Conservation (phyloP, 805 yeast species). For the Suhomyces tanzawaensis region DNA sequence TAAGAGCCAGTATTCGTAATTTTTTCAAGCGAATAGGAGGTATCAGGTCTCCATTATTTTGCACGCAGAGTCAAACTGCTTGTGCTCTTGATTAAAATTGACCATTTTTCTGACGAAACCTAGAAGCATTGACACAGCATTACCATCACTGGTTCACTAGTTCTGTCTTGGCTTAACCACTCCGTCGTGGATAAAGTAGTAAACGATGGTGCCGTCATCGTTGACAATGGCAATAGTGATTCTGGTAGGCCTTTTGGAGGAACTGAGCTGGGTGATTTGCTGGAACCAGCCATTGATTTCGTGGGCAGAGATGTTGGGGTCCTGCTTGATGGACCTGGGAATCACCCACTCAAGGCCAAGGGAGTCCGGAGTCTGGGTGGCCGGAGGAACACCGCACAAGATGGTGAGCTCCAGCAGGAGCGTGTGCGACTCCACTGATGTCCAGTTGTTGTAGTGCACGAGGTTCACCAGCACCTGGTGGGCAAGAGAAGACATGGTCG, state of each 20-base stretch:
- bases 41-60: too few species aligned
- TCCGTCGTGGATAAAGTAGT: conserved; percentile 66
- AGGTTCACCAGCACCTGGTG: conserved; percentile 42
- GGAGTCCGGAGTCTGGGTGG: conserved; percentile 15
- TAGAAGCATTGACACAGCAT: neutral
- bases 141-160: conserved; percentile 16
- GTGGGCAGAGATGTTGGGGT: conserved; percentile 29
- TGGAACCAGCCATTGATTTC: conserved; percentile 42
- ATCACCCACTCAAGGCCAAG: conserved; percentile 33
- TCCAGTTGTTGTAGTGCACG: conserved; percentile 47
- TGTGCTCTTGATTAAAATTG: too few species aligned
- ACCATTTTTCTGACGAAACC: too few species aligned
- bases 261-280: conserved; percentile 15
- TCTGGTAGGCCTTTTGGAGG: conserved; percentile 22
- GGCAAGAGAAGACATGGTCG: conserved; percentile 12
- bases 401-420: conserved; percentile 7
- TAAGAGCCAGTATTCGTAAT: too few species aligned
- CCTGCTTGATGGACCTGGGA: conserved; percentile 27
- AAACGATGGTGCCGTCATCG: conserved; percentile 70
- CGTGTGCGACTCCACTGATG: conserved; percentile 26
- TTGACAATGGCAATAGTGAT: conserved; percentile 55
- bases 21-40: too few species aligned
- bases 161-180: conserved; percentile 61
- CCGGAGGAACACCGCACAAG: conserved; percentile 34
- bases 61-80: too few species aligned